Percentiles rank a stretch among this genome's conserved stretches.
Evolutionary conservation across 2,329 filamentous ascomycete species (phyloP).

Genomic region (Penicillium sp.): DNA sequence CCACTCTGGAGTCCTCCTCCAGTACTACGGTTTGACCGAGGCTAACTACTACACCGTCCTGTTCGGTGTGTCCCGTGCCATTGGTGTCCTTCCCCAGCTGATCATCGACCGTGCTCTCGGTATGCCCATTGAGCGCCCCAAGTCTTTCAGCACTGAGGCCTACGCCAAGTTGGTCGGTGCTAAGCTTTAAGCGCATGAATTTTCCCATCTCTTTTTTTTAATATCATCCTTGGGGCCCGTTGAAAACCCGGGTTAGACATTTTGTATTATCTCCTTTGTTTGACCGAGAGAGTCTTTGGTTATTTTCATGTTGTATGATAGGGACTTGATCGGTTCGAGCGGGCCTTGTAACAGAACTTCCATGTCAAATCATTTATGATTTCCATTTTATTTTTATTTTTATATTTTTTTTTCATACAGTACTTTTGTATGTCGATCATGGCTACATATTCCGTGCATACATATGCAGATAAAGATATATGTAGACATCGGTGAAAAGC

Average conservation of each 20-base stretch:
- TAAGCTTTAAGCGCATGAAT: constrained; percentile 65
- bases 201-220: constrained; percentile 24
- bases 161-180: constrained; percentile 90
- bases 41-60: constrained; percentile 99
- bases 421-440: too few species aligned
- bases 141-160: constrained; percentile 97
- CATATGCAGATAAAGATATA: neutral
- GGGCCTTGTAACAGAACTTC: constrained; percentile 41
- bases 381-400: neutral
- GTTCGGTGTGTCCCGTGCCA: constrained; percentile 96
- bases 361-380: constrained; percentile 21
- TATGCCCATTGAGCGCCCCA: constrained; percentile 96
- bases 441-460: neutral
- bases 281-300: constrained; percentile 34
- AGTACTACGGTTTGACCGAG: constrained; percentile 99
- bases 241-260: constrained; percentile 16
- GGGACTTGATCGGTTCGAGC: constrained; percentile 39
- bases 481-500: neutral
- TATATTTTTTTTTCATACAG: neutral
- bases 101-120: constrained; percentile 99
- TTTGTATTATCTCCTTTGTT: constrained; percentile 29
- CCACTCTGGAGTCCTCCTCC: constrained; percentile 97
- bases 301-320: constrained; percentile 43
- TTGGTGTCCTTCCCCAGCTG: constrained; percentile 97
- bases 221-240: constrained; percentile 9